Base-by-base conservation (phyloP, 768 basidiomycete genomes). In the Rhizopogon vinicolor region DNA sequence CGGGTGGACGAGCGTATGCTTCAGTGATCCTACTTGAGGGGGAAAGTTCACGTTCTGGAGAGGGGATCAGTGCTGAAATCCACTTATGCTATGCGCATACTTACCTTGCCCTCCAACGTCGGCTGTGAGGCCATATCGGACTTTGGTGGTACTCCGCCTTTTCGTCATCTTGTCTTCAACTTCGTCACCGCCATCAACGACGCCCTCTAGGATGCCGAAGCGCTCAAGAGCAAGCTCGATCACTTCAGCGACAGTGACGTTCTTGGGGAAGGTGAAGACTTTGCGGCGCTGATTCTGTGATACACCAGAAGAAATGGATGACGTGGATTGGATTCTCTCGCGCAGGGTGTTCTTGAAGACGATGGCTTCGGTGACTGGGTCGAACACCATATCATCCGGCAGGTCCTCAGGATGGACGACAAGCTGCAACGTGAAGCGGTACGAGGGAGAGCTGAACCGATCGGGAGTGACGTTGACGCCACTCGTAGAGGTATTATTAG, bases 151-250 rank as follows among this genome's bases (percentile, higher is more conserved):
- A 65, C 92, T 96, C 59, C 87, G 78, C 56, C 94, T 77, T 72
- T 93, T 93, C 7, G 82, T 78, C 35, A 86, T 75, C 67, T 96
- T 94, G 67, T 98, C 96, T 70, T 99, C 97, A 1, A 99, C 83
- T 64, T 98, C 96, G 68, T 99, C 97, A 1, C 97, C 97, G 2
- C 97, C 97, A 68, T 98, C 95, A 2, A 98, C 96, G 2, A 99
- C 93, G n/a, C 95, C 97, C 40, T 97, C 96, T 37, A 83, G 75
- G 54, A 99, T 97, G 2, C 97, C 97, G 65, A 98, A 98, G 55
- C 93, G 74, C 65, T 98, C 97, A 59, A 99, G 67, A 5, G 88
- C 90, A 39, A 91, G 76, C 69, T 99, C 97, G 40, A 97, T 93
- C 13, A 95, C 94, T 70, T 99, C 97, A 0, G 94, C 92, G 3